Evolutionary conservation across 2,329 filamentous ascomycete genomes (phyloP).

Genomic region (Aspergillus sp.): DNA sequence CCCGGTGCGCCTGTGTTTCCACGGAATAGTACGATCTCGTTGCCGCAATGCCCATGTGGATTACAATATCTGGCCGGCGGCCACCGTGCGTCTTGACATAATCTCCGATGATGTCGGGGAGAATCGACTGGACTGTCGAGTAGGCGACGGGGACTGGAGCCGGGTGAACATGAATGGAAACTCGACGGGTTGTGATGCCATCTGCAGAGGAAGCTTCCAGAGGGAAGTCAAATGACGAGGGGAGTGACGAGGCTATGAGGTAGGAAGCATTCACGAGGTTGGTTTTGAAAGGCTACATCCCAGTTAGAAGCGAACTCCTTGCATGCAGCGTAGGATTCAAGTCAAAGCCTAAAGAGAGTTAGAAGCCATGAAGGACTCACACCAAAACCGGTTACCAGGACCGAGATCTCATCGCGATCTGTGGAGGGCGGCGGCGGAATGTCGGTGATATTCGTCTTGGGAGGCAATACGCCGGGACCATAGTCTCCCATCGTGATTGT

Average conservation of each 20-base stretch:
- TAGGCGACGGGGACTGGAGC: constrained; percentile 71
- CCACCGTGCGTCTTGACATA: constrained; percentile 40
- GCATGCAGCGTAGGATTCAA: not conserved
- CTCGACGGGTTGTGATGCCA: constrained; percentile 25
- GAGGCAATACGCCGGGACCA: constrained; percentile 19
- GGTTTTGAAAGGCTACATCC: constrained; percentile 69
- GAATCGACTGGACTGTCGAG: constrained; percentile 59
- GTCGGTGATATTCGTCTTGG: constrained; percentile 14
- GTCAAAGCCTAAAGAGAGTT: not conserved
- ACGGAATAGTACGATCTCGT: constrained; percentile 66
- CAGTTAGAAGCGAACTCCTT: constrained; percentile 2
- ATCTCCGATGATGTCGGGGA: constrained; percentile 62
- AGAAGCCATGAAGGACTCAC: constrained; percentile 18
- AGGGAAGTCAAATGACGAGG: constrained; percentile 57
- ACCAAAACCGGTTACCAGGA: constrained; percentile 38
- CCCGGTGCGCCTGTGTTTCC: constrained; percentile 68
- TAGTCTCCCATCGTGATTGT: constrained; percentile 31
- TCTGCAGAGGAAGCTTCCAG: constrained; percentile 16
- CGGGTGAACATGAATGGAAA: constrained; percentile 55
- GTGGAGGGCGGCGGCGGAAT: constrained; percentile 14
- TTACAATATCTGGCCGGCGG: constrained; percentile 59
- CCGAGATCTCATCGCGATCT: constrained; percentile 29
- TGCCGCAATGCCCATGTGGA: constrained; percentile 79
- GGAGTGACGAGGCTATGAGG: constrained; percentile 71
- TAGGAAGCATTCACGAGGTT: constrained; percentile 76